These are phyloP conservation scores for Theileria orientalis DNA, from an alignment of 169 alveolate genomes.

Conservation along the genomic window DNA sequence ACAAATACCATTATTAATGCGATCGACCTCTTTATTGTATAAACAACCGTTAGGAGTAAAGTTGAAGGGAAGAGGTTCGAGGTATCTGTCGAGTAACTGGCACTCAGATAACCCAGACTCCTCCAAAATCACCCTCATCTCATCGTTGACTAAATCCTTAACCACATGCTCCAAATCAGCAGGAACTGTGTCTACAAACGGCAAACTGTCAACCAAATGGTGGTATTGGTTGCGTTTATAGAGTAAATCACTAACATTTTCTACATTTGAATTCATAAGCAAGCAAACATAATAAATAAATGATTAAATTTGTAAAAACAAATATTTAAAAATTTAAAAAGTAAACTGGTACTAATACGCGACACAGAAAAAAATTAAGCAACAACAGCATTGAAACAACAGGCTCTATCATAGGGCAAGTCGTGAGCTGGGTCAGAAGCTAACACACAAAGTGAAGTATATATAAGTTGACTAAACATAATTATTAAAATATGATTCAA, in stretches of 20 bases:
- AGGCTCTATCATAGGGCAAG: no score
- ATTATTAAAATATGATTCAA: neutral
- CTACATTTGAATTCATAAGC: neutral
- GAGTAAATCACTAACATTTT: neutral
- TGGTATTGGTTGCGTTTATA: slow-evolving; percentile 31
- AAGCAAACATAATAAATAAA: neutral
- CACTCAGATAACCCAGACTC: slow-evolving; percentile 34
- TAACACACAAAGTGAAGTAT: no score
- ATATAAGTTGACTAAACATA: no score
- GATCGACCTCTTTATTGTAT: slow-evolving; percentile 30
- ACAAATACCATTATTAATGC: slow-evolving; percentile 31
- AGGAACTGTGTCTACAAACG: slow-evolving; percentile 55
- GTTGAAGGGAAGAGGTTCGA: no score
- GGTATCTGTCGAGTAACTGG: slow-evolving; percentile 22
- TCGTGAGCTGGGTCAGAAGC: no score
- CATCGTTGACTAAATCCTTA: slow-evolving; percentile 34
- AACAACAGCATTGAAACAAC: no score
- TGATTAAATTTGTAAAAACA: neutral
- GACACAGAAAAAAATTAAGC: no score
- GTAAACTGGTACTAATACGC: no score
- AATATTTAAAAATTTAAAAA: neutral
- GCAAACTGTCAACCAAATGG: slow-evolving; percentile 46
- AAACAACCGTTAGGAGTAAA: slow-evolving; percentile 21
- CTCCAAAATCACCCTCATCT: slow-evolving; percentile 45
- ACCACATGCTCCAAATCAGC: slow-evolving; percentile 40